These are phyloP conservation scores for Castanea crenata DNA, from an alignment of 306 rosid genomes.

Conservation along the genomic window DNA sequence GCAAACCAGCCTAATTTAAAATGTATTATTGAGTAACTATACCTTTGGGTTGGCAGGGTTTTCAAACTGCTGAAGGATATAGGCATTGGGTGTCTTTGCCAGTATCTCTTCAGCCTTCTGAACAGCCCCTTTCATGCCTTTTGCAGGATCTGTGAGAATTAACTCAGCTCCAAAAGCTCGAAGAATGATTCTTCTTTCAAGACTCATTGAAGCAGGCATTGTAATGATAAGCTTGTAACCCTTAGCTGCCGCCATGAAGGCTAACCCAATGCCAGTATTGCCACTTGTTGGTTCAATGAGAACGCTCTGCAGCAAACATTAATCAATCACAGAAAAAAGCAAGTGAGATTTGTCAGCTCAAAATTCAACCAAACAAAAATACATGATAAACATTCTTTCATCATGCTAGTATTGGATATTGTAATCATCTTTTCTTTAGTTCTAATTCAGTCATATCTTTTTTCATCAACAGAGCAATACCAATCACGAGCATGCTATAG, in stretches of 20 bases:
- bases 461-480: neutral
- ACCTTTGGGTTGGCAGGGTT: conserved; percentile 92
- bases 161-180: conserved; percentile 77
- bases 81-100: conserved; percentile 73
- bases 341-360: conserved; percentile 22
- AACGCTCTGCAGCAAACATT: conserved; percentile 54
- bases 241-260: conserved; percentile 83
- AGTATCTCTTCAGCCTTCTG: conserved; percentile 79
- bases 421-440: conserved; percentile 5
- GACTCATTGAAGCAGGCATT: conserved; percentile 89
- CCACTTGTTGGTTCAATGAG: conserved; percentile 83
- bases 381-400: neutral
- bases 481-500: neutral
- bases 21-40: conserved; percentile 5
- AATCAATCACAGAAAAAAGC: conserved; percentile 8
- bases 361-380: conserved; percentile 6
- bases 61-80: conserved; percentile 77
- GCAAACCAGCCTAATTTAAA: conserved; percentile 1
- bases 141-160: conserved; percentile 74
- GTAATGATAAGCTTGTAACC: conserved; percentile 69
- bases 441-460: neutral
- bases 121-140: conserved; percentile 84
- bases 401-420: conserved; percentile 8
- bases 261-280: conserved; percentile 76
- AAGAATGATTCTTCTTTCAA: conserved; percentile 74